A percentile compares a stretch with the other conserved stretches of the same genome.
phyloP scores from a whole-genome alignment of 768 basidiomycete genomes.

The Xerocomus spinulosus region DNA sequence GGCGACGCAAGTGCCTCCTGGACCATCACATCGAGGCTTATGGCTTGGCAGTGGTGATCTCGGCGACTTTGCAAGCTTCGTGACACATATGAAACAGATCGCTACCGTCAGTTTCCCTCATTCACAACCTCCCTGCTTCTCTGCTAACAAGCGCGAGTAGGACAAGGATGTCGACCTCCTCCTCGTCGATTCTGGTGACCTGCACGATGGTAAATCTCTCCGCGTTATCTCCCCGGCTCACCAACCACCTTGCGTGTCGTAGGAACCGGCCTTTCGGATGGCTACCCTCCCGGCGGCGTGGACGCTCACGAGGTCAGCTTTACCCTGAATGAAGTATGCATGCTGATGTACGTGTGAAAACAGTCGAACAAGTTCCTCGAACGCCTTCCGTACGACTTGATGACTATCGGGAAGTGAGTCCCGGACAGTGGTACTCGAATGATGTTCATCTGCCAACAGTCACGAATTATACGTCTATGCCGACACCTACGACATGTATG shows the following conservation, averaged over 20 bases:
- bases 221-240: not conserved
- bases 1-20: not conserved
- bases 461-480: slow-evolving; percentile 80
- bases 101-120: slow-evolving; percentile 44
- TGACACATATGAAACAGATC: slow-evolving; percentile 72
- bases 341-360: not conserved
- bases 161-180: slow-evolving; percentile 77
- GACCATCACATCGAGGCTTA: not conserved
- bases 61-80: slow-evolving; percentile 88
- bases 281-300: slow-evolving; percentile 62
- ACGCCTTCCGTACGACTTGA: slow-evolving; percentile 72
- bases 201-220: slow-evolving; percentile 53
- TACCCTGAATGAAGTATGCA: not conserved
- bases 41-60: slow-evolving; percentile 44
- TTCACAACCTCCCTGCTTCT: not conserved
- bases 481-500: slow-evolving; percentile 61
- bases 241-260: slow-evolving; percentile 7
- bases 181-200: slow-evolving; percentile 76
- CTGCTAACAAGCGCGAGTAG: slow-evolving; percentile 23
- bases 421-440: not conserved
- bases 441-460: slow-evolving; percentile 31
- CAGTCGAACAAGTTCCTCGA: slow-evolving; percentile 74
- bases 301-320: slow-evolving; percentile 63
- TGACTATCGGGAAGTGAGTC: slow-evolving; percentile 82
- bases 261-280: slow-evolving; percentile 78